Evolutionary conservation across 1,284 basidiomycete species (phyloP), one percentile per base, ranked within the genome.

Genomic region (Leccinum angustisporum): DNA sequence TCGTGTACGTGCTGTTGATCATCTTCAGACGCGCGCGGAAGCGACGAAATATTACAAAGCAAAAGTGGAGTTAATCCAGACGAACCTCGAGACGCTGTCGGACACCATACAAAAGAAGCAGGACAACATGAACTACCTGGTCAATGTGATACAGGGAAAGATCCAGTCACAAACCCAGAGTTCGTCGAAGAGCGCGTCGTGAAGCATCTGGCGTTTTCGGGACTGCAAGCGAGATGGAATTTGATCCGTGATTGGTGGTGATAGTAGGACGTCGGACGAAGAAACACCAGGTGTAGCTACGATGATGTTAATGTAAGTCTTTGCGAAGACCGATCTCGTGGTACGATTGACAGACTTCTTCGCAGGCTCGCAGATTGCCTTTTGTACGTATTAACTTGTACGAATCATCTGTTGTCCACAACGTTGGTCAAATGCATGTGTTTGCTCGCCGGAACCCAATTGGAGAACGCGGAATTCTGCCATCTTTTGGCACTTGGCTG

Each of bases 91-190:
- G 43, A 85, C 86, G 25, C 78, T 97, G 52, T 93, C 96, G 73
- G 87, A 89, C 58, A 92, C 92, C 36, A 90, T 97, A 64, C 83
- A 88, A 75, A 90, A 89, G 77, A 97, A 97, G 78, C 87, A 94
- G 76, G 93, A 96, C 52, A 95, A 95, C 73, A 82, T 92, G 79
- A 87, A 85, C 70, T 87, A 85, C 68, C 75, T 95, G 53, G 74
- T 90, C 34, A 85, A 83, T 69, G 80, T 94, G 56, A 82, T 95
- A 76, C 91, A 94, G 75, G 79, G 84, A 67, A 95, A 94, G 78
- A 75, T 94, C 68, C 85, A 87, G 67, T 74, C 74, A 30, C 77
- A 81, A 66, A 67, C 79, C 5, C 75, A 81, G 62, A 61, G 76
- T 13, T 61, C 73, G 31, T 64, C 71, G 10, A 75, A 70, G 60